Base-by-base conservation (phyloP, 441 rosid genomes). In the Codiaeum variegatum region DNA sequence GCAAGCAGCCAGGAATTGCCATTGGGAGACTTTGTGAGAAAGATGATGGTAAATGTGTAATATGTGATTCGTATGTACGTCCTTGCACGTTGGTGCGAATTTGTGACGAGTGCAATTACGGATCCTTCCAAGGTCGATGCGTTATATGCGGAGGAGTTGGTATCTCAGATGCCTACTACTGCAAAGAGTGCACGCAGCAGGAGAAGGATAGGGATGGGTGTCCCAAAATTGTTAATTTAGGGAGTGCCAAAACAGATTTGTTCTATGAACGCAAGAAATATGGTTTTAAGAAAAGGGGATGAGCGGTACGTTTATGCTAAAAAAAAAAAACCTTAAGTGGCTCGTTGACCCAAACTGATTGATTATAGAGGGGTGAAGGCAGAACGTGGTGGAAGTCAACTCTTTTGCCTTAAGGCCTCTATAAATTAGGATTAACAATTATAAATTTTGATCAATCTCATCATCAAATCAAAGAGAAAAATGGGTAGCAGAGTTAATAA, bases 151-250 rank as follows among this genome's bases (percentile, higher is more conserved):
- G 94, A 78, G 97, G 98, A 15, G 96, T 91, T 58, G 97, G 97
- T 34, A 91, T 91, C 62, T 91, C 94, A 1, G 94, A 91, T 75
- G 95, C 97, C 46, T 91, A 91, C 74, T 93, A 88, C 74, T 87
- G 98, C 79, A 92, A 89, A 80, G 97, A 92, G 84, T 91, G 95
- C 69, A 91, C 98, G 0, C 97, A 88, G 78, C 94, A 88, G 80
- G 97, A 90, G 88, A 93, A 93, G 75, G 94, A 93, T 75, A 83
- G 97, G 65, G 96, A 91, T 83, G 98, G 97, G 31, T 91, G 97
- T 47, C 97, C 94, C 0, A 93, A 93, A 82, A 93, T 93, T 68
- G 96, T 93, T 40, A 91, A 90, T 80, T 80, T 91, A 21, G 96
- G 97, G 15, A 91, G 97, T 67, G 97, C 97, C 0, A 93, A 93